Base-by-base conservation (phyloP, 2,329 filamentous ascomycete species). In the Ophiostoma quercus region DNA sequence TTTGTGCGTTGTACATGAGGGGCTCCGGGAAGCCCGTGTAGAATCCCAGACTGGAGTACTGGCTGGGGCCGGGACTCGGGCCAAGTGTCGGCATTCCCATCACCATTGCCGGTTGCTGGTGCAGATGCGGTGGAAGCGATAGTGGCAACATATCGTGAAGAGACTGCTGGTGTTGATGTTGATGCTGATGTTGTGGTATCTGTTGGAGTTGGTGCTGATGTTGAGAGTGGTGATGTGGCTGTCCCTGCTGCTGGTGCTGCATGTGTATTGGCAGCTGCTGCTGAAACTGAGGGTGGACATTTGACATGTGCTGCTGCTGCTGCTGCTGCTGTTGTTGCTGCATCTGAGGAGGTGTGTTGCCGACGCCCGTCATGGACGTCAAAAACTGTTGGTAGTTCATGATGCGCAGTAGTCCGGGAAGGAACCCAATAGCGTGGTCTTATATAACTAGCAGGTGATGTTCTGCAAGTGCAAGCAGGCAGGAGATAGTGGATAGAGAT, bases 21-120 rank as follows among this genome's bases (percentile, higher is more conserved):
- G 83, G 81, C 47, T 86, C 84, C 6, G 82, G 79, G 71, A 83
- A 84, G 12, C 82, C 81, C 12, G 82, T 78, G 71, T 84, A 84
- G 74, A 84, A 85, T 4, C 83, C 81, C 25, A 84, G 74, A 69
- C 77, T 82, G 69, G 82, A 81, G 73, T 84, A 85, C 7, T 82
- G 77, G 34, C 78, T 79, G 37, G 80, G 74, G 68, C 82, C 77
- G 2, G 63, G 69, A 4, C 63, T 67, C 65, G 80, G 76, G 19
- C 78, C 76, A 74, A 66, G 74, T 43, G 65, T 19, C 37, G 65
- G 65, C 65, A 66, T 66, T 34, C 74, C 76, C 67, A 79, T 72
- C 7, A 76, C 76, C 63, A 79, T 72, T 39, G 76, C 70, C 32
- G 76, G 74, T 32, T 76, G 80, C 69, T 78, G 76, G 25, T 72